Base-by-base conservation (phyloP, 192 early-diverging fungal species). In the Dimargaris verticillata region DNA sequence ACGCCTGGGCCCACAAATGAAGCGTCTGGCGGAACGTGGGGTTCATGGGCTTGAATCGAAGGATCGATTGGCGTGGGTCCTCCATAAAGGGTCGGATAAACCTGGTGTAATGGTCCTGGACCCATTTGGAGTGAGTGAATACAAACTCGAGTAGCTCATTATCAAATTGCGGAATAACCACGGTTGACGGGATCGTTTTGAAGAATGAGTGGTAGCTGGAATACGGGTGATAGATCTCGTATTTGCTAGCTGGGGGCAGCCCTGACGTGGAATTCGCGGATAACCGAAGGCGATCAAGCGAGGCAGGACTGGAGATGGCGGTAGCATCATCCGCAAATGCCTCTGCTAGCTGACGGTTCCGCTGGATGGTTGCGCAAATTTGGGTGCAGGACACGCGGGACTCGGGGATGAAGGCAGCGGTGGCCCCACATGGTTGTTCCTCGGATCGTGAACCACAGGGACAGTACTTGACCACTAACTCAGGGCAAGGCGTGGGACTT, bases 41-140 rank as follows among this genome's bases (percentile, higher is more conserved):
- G 59, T 85, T 84, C 78, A 84, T 84, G 5, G 84, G 79, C 25
- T 81, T 71, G 61, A 91, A 84, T 43, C 85, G 70, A 26, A 87
- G 65, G 5, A 75, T 70, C 22, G 68, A 65, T 55, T 73, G 75
- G 13, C 66, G 20, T 0, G 67, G 58, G 53, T 89, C 86, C 9
- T 63, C 63, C 25, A 90, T 75, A 73, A 91, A 91, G 5, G 80
- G 79, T 3, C 72, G 74, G 18, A 91, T 58, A 28, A 63, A 68
- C n/a, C n/a, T n/a, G 26, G 68, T 65, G 68, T 95, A 92, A 45
- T 89, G 80, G 44, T 74, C 72, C 55, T 78, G 76, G 15, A 83
- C 83, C 78, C 82, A 87, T 38, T 72, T 66, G 33, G 76, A 69
- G 52, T 91, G 80, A 3, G 67, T 64, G 1, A 71, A 58, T 26